A percentile compares a stretch with the other conserved stretches of the same genome.
Evolutionary conservation across 2,329 filamentous ascomycete species (phyloP).

Genomic region (Fusarium sp.): DNA sequence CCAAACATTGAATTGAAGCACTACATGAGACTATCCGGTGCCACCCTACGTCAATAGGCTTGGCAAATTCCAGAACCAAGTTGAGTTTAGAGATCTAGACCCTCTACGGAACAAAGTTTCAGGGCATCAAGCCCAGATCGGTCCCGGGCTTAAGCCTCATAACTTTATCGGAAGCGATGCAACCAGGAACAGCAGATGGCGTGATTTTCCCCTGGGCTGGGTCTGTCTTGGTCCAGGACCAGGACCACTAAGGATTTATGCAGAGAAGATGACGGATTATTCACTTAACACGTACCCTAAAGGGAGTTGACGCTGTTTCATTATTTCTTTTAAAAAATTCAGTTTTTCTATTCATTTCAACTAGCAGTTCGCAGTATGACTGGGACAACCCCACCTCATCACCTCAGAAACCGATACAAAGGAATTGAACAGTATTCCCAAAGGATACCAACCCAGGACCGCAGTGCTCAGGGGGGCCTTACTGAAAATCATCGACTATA

Average conservation of each 20-base stretch:
- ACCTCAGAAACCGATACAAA: background rate
- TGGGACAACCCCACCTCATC: background rate
- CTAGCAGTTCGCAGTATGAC: too few relatives aligned
- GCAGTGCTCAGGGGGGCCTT: background rate
- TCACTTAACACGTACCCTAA: background rate
- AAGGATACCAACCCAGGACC: background rate
- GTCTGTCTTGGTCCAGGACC: too few relatives aligned
- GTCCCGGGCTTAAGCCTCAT: background rate
- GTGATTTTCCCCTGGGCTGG: slow-evolving; percentile 5
- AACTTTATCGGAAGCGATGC: background rate
- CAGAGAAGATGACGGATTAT: background rate
- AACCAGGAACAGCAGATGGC: slow-evolving; percentile 17
- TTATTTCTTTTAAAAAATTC: background rate
- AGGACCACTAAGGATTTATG: too few relatives aligned
- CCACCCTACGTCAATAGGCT: slow-evolving; percentile 1
- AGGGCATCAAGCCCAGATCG: slow-evolving; percentile 4
- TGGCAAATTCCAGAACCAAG: slow-evolving; percentile 22
- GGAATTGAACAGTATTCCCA: background rate
- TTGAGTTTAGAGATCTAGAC: background rate
- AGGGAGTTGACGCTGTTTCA: background rate
- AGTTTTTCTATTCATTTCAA: background rate
- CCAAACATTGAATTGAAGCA: background rate
- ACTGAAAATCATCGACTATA: background rate
- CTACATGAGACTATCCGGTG: background rate
- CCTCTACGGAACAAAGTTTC: slow-evolving; percentile 16